A percentile compares a stretch with the other conserved stretches of the same genome.
Evolutionary conservation across 2,329 filamentous ascomycete species (phyloP).

Genomic region (Eurotiales sp.): DNA sequence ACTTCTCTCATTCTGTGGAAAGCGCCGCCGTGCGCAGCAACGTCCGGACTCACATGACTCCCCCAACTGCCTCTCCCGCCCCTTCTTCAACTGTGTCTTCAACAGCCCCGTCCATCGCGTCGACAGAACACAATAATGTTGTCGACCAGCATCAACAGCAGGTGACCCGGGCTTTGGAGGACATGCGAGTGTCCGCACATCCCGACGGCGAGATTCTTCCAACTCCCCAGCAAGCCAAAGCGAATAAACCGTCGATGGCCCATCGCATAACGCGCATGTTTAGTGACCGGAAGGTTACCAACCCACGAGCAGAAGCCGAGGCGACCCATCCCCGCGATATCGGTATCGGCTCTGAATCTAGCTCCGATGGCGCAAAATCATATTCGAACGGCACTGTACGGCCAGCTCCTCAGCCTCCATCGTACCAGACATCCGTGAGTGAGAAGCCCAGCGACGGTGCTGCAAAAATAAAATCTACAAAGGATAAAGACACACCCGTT

Average conservation of each 20-base stretch:
- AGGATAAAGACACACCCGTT: conserved; percentile 29
- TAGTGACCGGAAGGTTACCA: conserved; percentile 35
- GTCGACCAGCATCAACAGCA: no score
- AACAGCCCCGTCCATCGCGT: conserved; percentile 39
- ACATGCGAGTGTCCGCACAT: conserved; percentile 36
- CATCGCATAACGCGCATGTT: conserved; percentile 46
- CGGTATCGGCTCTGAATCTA: conserved; percentile 35
- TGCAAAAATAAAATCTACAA: conserved; percentile 28
- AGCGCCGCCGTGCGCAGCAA: conserved; percentile 13
- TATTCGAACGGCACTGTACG: conserved; percentile 30
- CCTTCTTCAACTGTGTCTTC: conserved; percentile 42
- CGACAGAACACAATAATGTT: conserved; percentile 37
- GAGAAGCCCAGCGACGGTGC: conserved; percentile 20
- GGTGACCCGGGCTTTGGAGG: conserved; percentile 43
- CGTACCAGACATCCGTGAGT: conserved; percentile 33
- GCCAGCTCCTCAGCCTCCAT: conserved; percentile 25
- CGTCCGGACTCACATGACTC: conserved; percentile 20
- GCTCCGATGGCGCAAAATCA: conserved; percentile 32
- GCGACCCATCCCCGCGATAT: conserved; percentile 28
- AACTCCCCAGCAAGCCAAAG: conserved; percentile 27
- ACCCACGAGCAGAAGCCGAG: conserved; percentile 14
- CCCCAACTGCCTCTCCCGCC: conserved; percentile 22
- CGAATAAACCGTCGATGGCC: conserved; percentile 41
- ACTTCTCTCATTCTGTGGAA: conserved; percentile 2
- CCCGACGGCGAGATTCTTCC: conserved; percentile 34